Evolutionary conservation across 441 rosid species (phyloP).

Genomic region (Pelargonium australe): DNA sequence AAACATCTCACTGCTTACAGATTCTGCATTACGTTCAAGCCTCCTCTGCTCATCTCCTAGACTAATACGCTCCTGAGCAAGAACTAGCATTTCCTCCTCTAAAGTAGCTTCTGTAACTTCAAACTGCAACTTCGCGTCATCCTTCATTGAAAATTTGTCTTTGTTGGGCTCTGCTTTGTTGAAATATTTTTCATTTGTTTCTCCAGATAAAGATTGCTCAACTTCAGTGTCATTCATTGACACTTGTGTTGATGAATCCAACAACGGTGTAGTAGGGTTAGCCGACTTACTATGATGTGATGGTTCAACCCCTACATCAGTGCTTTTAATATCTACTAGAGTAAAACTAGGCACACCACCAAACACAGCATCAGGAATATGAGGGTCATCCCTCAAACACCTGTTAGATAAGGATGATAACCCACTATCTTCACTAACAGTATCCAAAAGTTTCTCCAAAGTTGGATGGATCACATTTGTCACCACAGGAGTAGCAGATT

Average conservation of each 20-base stretch:
- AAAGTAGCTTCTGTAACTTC: slow-evolving; percentile 47
- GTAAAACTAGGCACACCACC: slow-evolving; percentile 20
- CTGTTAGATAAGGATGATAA: slow-evolving; percentile 28
- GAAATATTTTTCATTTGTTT: slow-evolving; percentile 24
- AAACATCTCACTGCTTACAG: slow-evolving; percentile 93
- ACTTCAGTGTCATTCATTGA: slow-evolving; percentile 20
- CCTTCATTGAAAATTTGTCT: slow-evolving; percentile 26
- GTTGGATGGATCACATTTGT: slow-evolving; percentile 19
- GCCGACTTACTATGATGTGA: slow-evolving; percentile 26
- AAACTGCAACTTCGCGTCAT: slow-evolving; percentile 23
- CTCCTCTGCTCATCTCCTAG: slow-evolving; percentile 81
- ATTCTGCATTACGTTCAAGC: slow-evolving; percentile 93
- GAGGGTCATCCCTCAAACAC: slow-evolving; percentile 24
- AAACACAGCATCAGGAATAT: slow-evolving; percentile 22
- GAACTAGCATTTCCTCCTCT: slow-evolving; percentile 64
- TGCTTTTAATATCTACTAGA: slow-evolving; percentile 26
- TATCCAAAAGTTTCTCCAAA: slow-evolving; percentile 24
- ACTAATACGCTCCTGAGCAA: slow-evolving; percentile 48
- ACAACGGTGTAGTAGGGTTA: slow-evolving; percentile 21
- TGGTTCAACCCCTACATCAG: slow-evolving; percentile 25
- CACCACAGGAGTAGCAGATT: slow-evolving; percentile 25
- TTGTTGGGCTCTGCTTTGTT: slow-evolving; percentile 14
- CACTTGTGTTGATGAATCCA: slow-evolving; percentile 23
- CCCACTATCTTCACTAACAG: slow-evolving; percentile 27
- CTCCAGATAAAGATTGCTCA: slow-evolving; percentile 30